Percentiles rank a stretch among this genome's conserved stretches.
Evolutionary conservation across 2,329 filamentous ascomycete genomes (phyloP).

Genomic region (Curvularia sp.): DNA sequence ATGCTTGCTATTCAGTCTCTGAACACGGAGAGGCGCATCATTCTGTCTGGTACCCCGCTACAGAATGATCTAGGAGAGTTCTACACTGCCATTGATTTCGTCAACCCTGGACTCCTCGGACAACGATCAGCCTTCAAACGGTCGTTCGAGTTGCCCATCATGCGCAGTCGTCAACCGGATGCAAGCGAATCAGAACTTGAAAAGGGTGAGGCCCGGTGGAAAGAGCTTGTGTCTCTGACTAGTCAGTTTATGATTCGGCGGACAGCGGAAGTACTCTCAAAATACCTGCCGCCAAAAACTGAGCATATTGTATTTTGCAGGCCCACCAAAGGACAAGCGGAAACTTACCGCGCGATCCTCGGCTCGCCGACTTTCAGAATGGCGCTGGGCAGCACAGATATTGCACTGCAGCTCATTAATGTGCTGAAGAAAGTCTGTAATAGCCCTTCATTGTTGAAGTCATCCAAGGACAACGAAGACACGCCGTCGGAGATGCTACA

Average conservation of each 20-base stretch:
- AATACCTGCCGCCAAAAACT: conserved; percentile 71
- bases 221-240: conserved; percentile 67
- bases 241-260: conserved; percentile 70
- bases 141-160: conserved; percentile 69
- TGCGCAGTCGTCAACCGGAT: conserved; percentile 68
- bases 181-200: conserved; percentile 67
- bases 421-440: conserved; percentile 78
- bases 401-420: conserved; percentile 72
- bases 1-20: conserved; percentile 70
- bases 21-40: conserved; percentile 66
- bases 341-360: conserved; percentile 69
- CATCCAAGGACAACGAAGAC: conserved; percentile 58
- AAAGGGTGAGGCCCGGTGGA: conserved; percentile 66
- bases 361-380: conserved; percentile 68
- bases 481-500: conserved; percentile 56
- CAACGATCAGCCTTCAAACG: conserved; percentile 68
- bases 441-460: conserved; percentile 67
- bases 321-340: conserved; percentile 66
- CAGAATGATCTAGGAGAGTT: conserved; percentile 74
- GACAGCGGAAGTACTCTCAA: conserved; percentile 69
- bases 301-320: conserved; percentile 72
- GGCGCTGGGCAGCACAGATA: conserved; percentile 67
- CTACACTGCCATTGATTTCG: conserved; percentile 71
- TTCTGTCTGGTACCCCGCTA: conserved; percentile 71
- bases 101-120: conserved; percentile 70